Percentiles rank a stretch among this genome's conserved stretches.
phyloP scores from a whole-genome alignment of 441 rosid species.

The Gossypium schwendimanii region DNA sequence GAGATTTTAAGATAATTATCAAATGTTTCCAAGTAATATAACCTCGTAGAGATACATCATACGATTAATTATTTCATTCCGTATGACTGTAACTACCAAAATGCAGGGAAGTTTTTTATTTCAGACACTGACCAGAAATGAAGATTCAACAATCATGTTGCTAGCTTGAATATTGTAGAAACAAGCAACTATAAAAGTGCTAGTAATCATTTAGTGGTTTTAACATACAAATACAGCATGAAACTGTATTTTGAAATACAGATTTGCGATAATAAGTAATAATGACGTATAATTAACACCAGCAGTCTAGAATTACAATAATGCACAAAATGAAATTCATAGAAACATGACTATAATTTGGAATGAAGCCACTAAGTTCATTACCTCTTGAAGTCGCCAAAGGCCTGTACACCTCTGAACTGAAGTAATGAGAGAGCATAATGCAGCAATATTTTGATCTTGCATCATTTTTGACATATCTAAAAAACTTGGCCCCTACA shows the following conservation, averaged over 20 bases:
- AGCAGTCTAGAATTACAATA: not conserved
- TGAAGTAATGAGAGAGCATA: constrained; percentile 62
- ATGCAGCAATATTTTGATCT: constrained; percentile 43
- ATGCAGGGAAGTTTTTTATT: not conserved
- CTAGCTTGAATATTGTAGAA: constrained; percentile 4
- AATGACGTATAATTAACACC: not conserved
- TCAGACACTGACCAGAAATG: not conserved
- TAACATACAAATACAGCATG: not conserved
- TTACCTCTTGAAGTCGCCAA: constrained; percentile 86
- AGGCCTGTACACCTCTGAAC: constrained; percentile 75
- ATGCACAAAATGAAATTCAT: constrained; percentile 1
- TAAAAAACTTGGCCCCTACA: constrained; percentile 61
- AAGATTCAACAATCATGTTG: not conserved
- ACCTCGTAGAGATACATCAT: not conserved
- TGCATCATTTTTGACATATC: constrained; percentile 46
- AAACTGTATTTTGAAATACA: not conserved
- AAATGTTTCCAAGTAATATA: not conserved
- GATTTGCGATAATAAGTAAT: not conserved
- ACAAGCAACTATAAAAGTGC: not conserved
- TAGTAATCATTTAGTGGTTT: not conserved
- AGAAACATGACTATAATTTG: not conserved
- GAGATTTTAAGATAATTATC: constrained; percentile 7
- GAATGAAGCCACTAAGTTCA: constrained; percentile 6
- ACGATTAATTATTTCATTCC: constrained; percentile 1
- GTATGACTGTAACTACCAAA: not conserved